Evolutionary conservation across 371 early-diverging fungal genomes (phyloP), one percentile per base, ranked within the genome.

Genomic region (Gilbertella persicaria): DNA sequence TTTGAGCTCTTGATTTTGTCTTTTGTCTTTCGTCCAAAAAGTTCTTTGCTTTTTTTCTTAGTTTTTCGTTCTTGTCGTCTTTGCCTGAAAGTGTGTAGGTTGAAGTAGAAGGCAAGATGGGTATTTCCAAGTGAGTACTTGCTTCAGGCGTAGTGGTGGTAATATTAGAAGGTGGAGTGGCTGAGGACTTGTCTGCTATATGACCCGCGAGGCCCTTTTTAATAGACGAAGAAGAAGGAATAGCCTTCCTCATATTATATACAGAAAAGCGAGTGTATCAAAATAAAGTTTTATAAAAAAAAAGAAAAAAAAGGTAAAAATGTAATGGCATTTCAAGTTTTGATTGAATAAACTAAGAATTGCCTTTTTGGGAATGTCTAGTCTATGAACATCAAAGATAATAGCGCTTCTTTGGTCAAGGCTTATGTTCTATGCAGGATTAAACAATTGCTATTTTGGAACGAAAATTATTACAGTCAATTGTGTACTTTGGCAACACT

Each of bases 11-110:
- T 14, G 85, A 78, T 60, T 91, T 92, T 2, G 78, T 67, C 58
- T 89, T 90, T 54, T 86, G 86, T 52, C 83, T 83, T 46, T 88
- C 88, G 57, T 93, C 92, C 36, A 92, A 64, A 65, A 93, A 91
- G 56, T 78, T 81, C 51, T 81, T 87, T 37, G 85, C 83, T 47
- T 89, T 88, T 66, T 87, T 90, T 29, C 73, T 73, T 14, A 82
- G 69, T 51, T 85, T 82, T 49, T 85, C 84, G 30, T 72, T 57
- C 40, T 65, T 64, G 50, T 78, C 79, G 40, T 78, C 75, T 57
- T 69, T 78, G 7, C 61, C 62, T 47, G 65, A 26, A 35, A 67
- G 57, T n/a, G 67, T 62, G 36, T 65, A 72, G 3, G 66, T 69
- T 14, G 72, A 75, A n/a, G 71, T 62, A 7, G 75, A 71, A 49